These are phyloP conservation scores for Cylindrodendrum hubeiense DNA, from an alignment of 2,329 filamentous ascomycete genomes.

Conservation along the genomic window DNA sequence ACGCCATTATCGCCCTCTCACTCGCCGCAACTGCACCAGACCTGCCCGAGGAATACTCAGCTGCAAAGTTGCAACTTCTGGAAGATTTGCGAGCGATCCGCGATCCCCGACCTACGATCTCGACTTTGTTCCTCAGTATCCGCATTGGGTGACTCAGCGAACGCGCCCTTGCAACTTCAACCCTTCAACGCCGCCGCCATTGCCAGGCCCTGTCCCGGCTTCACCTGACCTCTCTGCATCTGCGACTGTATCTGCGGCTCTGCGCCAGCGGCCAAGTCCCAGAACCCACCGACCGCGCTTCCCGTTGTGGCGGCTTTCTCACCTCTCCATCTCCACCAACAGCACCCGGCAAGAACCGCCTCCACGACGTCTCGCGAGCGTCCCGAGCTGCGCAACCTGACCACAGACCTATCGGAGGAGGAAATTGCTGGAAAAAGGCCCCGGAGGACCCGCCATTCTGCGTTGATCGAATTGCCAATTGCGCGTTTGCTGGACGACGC, in stretches of 20 bases:
- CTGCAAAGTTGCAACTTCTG: constrained; percentile 9
- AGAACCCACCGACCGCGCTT: constrained; percentile 17
- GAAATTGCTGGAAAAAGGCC: constrained; percentile 6
- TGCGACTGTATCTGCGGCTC: constrained; percentile 26
- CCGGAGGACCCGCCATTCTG: constrained; percentile 21
- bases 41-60: neutral
- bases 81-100: constrained; percentile 8
- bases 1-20: constrained; percentile 3
- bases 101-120: constrained; percentile 5
- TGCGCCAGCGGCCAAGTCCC: constrained; percentile 11
- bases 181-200: constrained; percentile 8
- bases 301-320: constrained; percentile 11
- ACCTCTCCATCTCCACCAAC: constrained; percentile 17
- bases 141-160: constrained; percentile 32
- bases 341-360: neutral
- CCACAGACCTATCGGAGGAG: constrained; percentile 7
- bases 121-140: constrained; percentile 12
- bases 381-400: constrained; percentile 12
- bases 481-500: constrained; percentile 31
- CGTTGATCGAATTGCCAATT: constrained; percentile 25
- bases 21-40: neutral
- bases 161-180: constrained; percentile 23
- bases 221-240: constrained; percentile 10
- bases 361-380: constrained; percentile 11
- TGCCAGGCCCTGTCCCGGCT: constrained; percentile 18